These are phyloP conservation scores for Solanum hybrid DNA, from an alignment of 305 asterid species.

Conservation along the genomic window DNA sequence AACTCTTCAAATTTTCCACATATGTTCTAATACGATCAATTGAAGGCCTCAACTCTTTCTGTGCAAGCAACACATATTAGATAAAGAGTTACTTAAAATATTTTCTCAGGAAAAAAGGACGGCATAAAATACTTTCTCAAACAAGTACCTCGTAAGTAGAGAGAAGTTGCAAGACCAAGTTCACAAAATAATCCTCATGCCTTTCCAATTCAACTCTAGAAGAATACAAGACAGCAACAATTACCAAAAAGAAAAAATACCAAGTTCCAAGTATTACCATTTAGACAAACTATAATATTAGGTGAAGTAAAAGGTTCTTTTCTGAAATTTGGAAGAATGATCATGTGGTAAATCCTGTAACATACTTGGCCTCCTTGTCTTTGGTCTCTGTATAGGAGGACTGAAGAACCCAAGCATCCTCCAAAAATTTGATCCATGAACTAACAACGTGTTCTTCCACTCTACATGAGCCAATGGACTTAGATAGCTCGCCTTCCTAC, in stretches of 20 bases:
- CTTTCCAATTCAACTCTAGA: constrained; percentile 74
- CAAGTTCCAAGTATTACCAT: neutral
- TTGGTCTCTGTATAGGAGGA: constrained; percentile 54
- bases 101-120: neutral
- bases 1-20: constrained; percentile 72
- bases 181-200: constrained; percentile 74
- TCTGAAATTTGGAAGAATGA: constrained; percentile 6
- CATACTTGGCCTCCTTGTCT: constrained; percentile 66
- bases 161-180: constrained; percentile 62
- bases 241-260: neutral
- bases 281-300: constrained; percentile 5
- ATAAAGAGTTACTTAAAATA: neutral
- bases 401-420: constrained; percentile 91
- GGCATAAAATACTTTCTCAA: neutral
- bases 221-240: constrained; percentile 11
- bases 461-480: constrained; percentile 59
- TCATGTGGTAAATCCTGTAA: constrained; percentile 13
- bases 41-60: constrained; percentile 72
- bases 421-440: constrained; percentile 85
- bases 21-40: constrained; percentile 69
- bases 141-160: constrained; percentile 70
- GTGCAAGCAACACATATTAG: constrained; percentile 20
- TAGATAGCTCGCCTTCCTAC: constrained; percentile 79
- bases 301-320: neutral
- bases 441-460: constrained; percentile 64